phyloP scores from a whole-genome alignment of 129 eudicot species.

The Ambrosia trifida region DNA sequence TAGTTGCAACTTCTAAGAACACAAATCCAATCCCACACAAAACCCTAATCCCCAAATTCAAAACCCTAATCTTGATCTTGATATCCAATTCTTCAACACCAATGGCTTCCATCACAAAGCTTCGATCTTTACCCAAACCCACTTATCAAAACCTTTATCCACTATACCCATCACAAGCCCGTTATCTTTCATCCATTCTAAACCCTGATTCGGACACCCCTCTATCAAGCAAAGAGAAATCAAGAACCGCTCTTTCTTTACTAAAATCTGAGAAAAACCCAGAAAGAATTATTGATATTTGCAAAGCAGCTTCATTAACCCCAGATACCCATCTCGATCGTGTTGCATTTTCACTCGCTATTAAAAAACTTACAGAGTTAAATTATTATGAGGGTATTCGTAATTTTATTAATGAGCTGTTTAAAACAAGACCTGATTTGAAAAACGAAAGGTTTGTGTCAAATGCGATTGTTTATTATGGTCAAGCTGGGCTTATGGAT shows the following conservation, averaged over 20 bases:
- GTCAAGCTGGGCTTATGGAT: slow-evolving; percentile 63
- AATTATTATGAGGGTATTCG: slow-evolving; percentile 65
- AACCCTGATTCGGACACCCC: slow-evolving; percentile 59
- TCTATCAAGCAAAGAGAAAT: slow-evolving; percentile 57
- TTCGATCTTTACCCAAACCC: slow-evolving; percentile 9
- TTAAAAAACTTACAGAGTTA: slow-evolving; percentile 52
- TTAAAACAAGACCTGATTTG: slow-evolving; percentile 62
- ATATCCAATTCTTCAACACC: slow-evolving; percentile 3
- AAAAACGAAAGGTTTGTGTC: slow-evolving; percentile 51
- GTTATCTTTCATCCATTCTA: slow-evolving; percentile 57
- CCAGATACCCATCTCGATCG: slow-evolving; percentile 84
- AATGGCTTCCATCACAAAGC: slow-evolving; percentile 31
- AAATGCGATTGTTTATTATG: slow-evolving; percentile 63
- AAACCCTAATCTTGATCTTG: slow-evolving; percentile 12
- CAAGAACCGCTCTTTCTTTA: slow-evolving; percentile 67
- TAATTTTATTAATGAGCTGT: slow-evolving; percentile 50
- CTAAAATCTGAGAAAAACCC: slow-evolving; percentile 72
- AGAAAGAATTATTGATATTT: slow-evolving; percentile 67
- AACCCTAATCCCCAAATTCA: slow-evolving; percentile 37
- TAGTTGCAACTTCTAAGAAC: no score
- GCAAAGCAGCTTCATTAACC: slow-evolving; percentile 74
- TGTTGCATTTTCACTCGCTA: slow-evolving; percentile 62
- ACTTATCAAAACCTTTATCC: slow-evolving; percentile 13
- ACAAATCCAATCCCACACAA: slow-evolving; percentile 2
- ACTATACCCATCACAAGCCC: slow-evolving; percentile 25